These are phyloP conservation scores for Cryptosporidium parvum DNA, from an alignment of 169 alveolate species.

Conservation along the genomic window DNA sequence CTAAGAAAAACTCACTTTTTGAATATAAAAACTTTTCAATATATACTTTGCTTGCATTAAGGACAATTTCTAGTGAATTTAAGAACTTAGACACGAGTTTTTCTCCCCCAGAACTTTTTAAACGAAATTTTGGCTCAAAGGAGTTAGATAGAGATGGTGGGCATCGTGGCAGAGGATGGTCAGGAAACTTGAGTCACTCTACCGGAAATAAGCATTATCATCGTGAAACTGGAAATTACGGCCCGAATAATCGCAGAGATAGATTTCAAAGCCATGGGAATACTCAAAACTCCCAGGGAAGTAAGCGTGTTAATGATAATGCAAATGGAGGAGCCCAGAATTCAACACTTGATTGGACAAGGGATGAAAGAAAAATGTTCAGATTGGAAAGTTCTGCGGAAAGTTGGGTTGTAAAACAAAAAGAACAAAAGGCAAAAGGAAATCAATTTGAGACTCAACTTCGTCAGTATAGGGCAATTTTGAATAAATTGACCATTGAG, in stretches of 20 bases:
- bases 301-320: conserved; percentile 26
- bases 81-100: conserved; percentile 1
- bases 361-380: conserved; percentile 61
- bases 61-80: conserved; percentile 16
- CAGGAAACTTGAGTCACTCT: conserved; percentile 2
- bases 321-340: background rate
- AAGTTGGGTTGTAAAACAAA: conserved; percentile 74
- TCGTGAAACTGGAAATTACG: conserved; percentile 17
- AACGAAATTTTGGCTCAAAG: conserved; percentile 42
- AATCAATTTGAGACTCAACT: conserved; percentile 59
- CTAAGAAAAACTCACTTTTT: background rate
- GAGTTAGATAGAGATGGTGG: conserved; percentile 60
- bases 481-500: conserved; percentile 82
- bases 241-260: conserved; percentile 43
- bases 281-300: conserved; percentile 28
- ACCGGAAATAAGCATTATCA: conserved; percentile 19
- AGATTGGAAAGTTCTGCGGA: conserved; percentile 73
- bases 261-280: conserved; percentile 28
- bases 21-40: conserved; percentile 23
- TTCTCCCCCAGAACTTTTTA: conserved; percentile 57
- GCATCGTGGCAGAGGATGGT: conserved; percentile 46
- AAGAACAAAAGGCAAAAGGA: conserved; percentile 63
- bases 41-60: conserved; percentile 30
- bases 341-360: conserved; percentile 63
- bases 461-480: conserved; percentile 71